Percentiles rank a stretch among this genome's conserved stretches.
phyloP scores from a whole-genome alignment of 352 stramenopile species.

The Pythium brachiatum region DNA sequence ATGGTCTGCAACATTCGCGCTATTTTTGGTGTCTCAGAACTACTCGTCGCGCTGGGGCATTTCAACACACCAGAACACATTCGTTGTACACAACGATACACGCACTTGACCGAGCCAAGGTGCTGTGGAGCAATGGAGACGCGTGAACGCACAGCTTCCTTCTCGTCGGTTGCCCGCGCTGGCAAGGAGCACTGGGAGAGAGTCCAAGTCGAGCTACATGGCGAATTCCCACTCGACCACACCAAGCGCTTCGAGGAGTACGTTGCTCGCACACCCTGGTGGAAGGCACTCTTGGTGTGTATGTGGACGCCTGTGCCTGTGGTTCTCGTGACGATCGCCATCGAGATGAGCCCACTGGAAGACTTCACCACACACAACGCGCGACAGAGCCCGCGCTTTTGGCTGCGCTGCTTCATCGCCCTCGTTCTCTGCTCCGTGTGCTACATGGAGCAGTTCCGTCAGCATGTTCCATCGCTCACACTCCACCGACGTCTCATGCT shows the following conservation, averaged over 20 bases:
- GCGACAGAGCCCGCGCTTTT: constrained; percentile 1
- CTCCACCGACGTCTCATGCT: constrained; percentile 3
- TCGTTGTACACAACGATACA: no score
- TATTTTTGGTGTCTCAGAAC: no score
- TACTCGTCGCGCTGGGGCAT: no score
- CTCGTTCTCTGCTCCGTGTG: not conserved
- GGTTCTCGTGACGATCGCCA: not conserved
- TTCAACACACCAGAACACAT: no score
- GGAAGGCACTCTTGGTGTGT: constrained; percentile 2
- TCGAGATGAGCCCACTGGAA: constrained; percentile 5
- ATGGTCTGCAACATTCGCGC: no score
- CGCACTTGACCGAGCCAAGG: no score
- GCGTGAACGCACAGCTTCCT: no score
- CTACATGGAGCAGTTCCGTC: constrained; percentile 18
- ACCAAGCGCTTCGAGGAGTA: constrained; percentile 21
- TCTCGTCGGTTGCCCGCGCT: no score
- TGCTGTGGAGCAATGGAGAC: no score
- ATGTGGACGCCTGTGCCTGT: constrained; percentile 21
- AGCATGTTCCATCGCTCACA: constrained; percentile 6
- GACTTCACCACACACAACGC: constrained; percentile 1
- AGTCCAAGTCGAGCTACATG: constrained; percentile 31
- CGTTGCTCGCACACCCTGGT: not conserved
- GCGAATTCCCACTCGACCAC: constrained; percentile 27
- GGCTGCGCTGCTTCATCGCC: constrained; percentile 2
- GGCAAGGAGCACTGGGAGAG: constrained; percentile 10